Conservation (phyloP, 2,329 filamentous ascomycete genomes). For the Aspergillus pseudotamarii region DNA sequence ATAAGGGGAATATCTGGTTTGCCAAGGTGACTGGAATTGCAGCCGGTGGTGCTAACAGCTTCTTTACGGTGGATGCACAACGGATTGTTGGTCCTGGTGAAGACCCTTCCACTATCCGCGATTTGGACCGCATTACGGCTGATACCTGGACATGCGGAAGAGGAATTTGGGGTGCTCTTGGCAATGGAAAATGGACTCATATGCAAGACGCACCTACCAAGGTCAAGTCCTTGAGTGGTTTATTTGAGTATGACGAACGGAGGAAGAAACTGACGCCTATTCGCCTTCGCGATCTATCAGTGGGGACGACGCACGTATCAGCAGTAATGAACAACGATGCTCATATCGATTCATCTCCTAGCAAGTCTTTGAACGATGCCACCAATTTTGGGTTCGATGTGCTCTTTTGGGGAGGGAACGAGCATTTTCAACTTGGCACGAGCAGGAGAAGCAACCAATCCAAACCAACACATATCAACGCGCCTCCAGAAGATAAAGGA, state of each 20-base stretch:
- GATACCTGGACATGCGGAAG: slow-evolving; percentile 88
- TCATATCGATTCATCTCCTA: slow-evolving; percentile 58
- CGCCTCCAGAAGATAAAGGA: slow-evolving; percentile 67
- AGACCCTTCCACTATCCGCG: slow-evolving; percentile 42
- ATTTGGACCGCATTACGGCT: slow-evolving; percentile 62
- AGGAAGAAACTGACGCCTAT: slow-evolving; percentile 73
- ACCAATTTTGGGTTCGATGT: slow-evolving; percentile 86
- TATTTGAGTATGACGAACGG: slow-evolving; percentile 84
- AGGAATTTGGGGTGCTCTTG: slow-evolving; percentile 80
- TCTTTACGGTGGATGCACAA: slow-evolving; percentile 80
- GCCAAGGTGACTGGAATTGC: slow-evolving; percentile 75
- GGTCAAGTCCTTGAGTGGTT: slow-evolving; percentile 77
- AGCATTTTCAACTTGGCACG: slow-evolving; percentile 89
- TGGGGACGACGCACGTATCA: slow-evolving; percentile 78
- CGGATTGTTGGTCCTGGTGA: slow-evolving; percentile 55
- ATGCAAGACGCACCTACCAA: slow-evolving; percentile 76
- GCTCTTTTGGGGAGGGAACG: slow-evolving; percentile 93
- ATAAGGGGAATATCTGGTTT: slow-evolving; percentile 64
- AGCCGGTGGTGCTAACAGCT: slow-evolving; percentile 84
- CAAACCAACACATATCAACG: slow-evolving; percentile 75
- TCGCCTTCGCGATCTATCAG: slow-evolving; percentile 69
- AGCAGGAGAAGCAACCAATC: slow-evolving; percentile 82
- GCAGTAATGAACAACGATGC: slow-evolving; percentile 84
- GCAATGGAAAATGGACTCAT: slow-evolving; percentile 88
- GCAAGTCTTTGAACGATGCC: slow-evolving; percentile 66